Base-by-base conservation (phyloP, 176 grass and related monocot species). In the Oryza glumipatula region DNA sequence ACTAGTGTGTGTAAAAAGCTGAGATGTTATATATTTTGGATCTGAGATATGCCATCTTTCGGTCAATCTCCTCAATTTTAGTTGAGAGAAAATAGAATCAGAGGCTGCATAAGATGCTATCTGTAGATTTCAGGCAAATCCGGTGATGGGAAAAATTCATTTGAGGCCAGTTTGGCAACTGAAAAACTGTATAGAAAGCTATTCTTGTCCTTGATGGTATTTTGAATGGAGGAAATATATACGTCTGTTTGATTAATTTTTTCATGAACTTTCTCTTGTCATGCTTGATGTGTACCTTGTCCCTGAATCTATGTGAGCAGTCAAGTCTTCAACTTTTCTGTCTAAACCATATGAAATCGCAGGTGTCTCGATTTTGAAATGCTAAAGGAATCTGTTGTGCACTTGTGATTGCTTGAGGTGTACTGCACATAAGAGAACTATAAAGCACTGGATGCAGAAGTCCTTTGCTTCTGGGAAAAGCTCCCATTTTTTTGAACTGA, bases 101-200 rank as follows among this genome's bases (percentile, higher is more conserved):
- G 58, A 85, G 46, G 49, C 26, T 85, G 9, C 11, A 21, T 52
- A 79, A 80, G 21, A 39, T 24, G 56, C 33, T 1, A 45, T 44
- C 6, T 74, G 48, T 90, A 75, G 30, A 24, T 45, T 61, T 60
- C 68, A 69, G 69, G 63, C 70, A 56, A 56, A 5, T 35, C 35
- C 5, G 49, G 23, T 72, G 22, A 67, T 66, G 46, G 3, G 33
- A 13, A 54, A 14, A 80, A 64, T 3, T 68, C 32, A 30, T n/a
- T 19, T 11, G 49, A 85, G 74, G 8, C 36, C 23, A 32, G 11
- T 67, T 9, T 70, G 69, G n/a, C 64, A 80, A 21, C 69, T 43
- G 67, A 9, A n/a, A 78, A 61, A 52, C 32, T 90, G 89, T 87
- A 83, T 39, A 87, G 39, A 77, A 77, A 72, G 66, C 6, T 76